Base-by-base conservation (phyloP, 2,329 filamentous ascomycete genomes). In the Talaromyces atroroseus region DNA sequence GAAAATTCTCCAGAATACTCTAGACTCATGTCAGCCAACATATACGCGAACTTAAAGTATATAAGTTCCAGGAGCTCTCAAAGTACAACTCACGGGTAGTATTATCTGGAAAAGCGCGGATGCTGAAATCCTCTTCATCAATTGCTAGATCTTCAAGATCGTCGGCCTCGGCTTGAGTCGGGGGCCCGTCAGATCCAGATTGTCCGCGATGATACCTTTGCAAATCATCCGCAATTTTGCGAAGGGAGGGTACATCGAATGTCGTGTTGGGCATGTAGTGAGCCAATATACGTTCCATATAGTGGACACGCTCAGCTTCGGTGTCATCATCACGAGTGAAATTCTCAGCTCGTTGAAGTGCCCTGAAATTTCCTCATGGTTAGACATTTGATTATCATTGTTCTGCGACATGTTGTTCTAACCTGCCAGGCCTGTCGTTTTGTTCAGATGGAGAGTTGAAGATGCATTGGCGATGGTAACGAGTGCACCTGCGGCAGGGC, bases 401-500 rank as follows among this genome's bases (percentile, higher is more conserved):
- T 5, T 36, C 32, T 36, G 60, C 14, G 67, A n/a, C 18, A 12
- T 14, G 10, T 23, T 23, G 20, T 21, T 23, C 64, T 20, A 68
- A 69, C 40, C 70, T 65, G 44, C 58, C 47, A n/a, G 23, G 14
- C 59, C 65, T 71, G 58, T 71, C 69, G 45, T 60, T 63, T 45
- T 67, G 67, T 47, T 73, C 70, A 34, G 69, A 65, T 50, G 71
- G 72, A 10, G 71, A 68, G 21, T 71, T 72, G 60, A 81, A 81
- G 57, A 77, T 72, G 65, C 80, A 82, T 61, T 76, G 74, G 45
- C 79, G 75, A 58, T 75, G 75, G 61, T 81, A 76, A 58, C 77
- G 78, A 56, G 76, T 71, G 63, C 80, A 82, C 54, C 80, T 70
- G 48, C 78, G 76, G 63, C 80, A 82, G 1, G 80, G 80, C 18